Evolutionary conservation across 495 filamentous ascomycete genomes (phyloP).

Genomic region (Penicilliopsis zonata): DNA sequence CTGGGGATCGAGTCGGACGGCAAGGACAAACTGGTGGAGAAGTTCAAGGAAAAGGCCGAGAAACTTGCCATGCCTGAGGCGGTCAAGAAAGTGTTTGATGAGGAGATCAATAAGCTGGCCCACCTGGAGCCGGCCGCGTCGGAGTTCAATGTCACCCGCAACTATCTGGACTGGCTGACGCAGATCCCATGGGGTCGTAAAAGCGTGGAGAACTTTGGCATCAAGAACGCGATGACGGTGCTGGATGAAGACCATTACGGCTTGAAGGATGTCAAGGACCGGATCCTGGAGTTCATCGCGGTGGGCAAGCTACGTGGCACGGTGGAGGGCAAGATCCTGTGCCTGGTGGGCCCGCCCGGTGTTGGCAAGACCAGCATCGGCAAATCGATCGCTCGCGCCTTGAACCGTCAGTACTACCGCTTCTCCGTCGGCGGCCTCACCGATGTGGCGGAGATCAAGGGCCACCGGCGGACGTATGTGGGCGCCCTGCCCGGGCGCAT

Average conservation of each 20-base stretch:
- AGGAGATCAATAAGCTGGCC: conserved; percentile 92
- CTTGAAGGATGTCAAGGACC: conserved; percentile 96
- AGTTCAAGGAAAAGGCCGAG: conserved; percentile 87
- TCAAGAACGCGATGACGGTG: conserved; percentile 78
- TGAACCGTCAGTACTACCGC: conserved; percentile 93
- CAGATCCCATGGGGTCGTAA: conserved; percentile 96
- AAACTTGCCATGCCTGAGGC: conserved; percentile 95
- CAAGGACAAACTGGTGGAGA: conserved; percentile 95
- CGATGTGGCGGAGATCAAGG: conserved; percentile 99
- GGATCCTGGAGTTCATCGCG: conserved; percentile 97
- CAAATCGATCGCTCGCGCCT: conserved; percentile 89
- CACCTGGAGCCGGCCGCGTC: conserved; percentile 91
- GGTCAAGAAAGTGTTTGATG: conserved; percentile 94
- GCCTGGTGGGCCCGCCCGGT: conserved; percentile 90
- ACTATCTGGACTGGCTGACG: conserved; percentile 97
- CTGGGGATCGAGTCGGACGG: conserved; percentile 94
- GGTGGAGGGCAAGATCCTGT: conserved; percentile 97
- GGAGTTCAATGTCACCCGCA: conserved; percentile 98
- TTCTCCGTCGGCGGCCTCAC: conserved; percentile 96
- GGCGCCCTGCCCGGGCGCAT: conserved; percentile 92
- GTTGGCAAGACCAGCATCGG: conserved; percentile 99
- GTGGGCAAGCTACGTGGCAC: conserved; percentile 95
- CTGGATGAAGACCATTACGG: conserved; percentile 97
- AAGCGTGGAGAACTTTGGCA: conserved; percentile 93
- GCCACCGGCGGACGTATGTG: conserved; percentile 92